Conservation (phyloP, 2,329 filamentous ascomycete species). For the Chaetomiaceae sp. region DNA sequence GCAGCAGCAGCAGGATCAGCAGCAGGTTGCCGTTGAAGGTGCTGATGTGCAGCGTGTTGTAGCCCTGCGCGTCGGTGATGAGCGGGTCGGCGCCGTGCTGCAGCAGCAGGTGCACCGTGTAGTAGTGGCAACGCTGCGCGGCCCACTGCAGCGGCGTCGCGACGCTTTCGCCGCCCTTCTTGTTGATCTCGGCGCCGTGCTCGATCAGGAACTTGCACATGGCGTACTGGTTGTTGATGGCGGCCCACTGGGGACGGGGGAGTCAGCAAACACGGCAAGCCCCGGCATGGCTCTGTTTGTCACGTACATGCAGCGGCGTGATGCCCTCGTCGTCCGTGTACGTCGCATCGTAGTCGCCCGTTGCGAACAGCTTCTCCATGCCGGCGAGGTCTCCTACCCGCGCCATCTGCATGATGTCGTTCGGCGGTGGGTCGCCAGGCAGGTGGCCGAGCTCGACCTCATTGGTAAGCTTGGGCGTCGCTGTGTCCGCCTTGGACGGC, state of each 20-base stretch:
- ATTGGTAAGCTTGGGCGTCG: slow-evolving; percentile 45
- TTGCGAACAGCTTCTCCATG: slow-evolving; percentile 86
- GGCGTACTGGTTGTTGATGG: slow-evolving; percentile 97
- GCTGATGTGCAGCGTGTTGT: slow-evolving; percentile 94
- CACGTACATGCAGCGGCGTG: slow-evolving; percentile 82
- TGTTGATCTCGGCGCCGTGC: slow-evolving; percentile 82
- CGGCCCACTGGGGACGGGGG: slow-evolving; percentile 71
- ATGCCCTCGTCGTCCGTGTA: slow-evolving; percentile 89
- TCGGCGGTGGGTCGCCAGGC: slow-evolving; percentile 43
- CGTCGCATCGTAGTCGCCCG: slow-evolving; percentile 71
- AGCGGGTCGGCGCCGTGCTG: slow-evolving; percentile 89
- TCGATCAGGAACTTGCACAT: slow-evolving; percentile 94
- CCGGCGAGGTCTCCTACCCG: slow-evolving; percentile 76
- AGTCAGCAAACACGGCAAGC: background rate
- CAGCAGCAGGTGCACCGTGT: slow-evolving; percentile 87
- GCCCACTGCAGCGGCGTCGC: slow-evolving; percentile 96
- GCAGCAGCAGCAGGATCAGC: slow-evolving; percentile 79
- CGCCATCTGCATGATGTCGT: slow-evolving; percentile 94
- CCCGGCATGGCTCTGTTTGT: background rate
- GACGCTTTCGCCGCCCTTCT: slow-evolving; percentile 89
- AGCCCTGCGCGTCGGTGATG: slow-evolving; percentile 88
- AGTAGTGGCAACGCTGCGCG: slow-evolving; percentile 92
- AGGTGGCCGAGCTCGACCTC: slow-evolving; percentile 51
- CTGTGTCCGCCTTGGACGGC: slow-evolving; percentile 41
- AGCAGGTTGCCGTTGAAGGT: slow-evolving; percentile 96